These are phyloP conservation scores for Baorangia bicolor DNA, from an alignment of 768 basidiomycete species.

Conservation along the genomic window DNA sequence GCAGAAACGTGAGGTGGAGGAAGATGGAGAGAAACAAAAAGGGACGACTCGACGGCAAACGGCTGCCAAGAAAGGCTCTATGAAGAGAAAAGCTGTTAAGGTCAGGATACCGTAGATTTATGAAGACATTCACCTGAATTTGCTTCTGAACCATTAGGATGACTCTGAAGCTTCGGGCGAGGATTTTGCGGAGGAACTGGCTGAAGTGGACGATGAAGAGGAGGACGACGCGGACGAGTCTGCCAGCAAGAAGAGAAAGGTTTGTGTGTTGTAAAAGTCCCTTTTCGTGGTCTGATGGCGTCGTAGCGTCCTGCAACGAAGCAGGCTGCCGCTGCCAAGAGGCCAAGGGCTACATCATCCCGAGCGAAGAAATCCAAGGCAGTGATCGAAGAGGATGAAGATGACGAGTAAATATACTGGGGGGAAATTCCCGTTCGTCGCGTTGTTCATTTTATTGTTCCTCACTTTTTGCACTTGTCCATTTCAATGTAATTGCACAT, in stretches of 20 bases:
- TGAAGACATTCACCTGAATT: neutral
- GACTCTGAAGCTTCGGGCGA: slow-evolving; percentile 45
- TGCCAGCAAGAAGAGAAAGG: slow-evolving; percentile 69
- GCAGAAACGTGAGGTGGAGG: slow-evolving; percentile 34
- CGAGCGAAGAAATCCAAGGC: slow-evolving; percentile 45
- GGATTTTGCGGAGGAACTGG: slow-evolving; percentile 46
- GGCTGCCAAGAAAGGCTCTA: slow-evolving; percentile 44
- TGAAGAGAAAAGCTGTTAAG: slow-evolving; percentile 45
- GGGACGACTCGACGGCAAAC: slow-evolving; percentile 46
- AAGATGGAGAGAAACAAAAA: slow-evolving; percentile 46
- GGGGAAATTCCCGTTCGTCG: neutral
- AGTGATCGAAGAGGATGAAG: slow-evolving; percentile 44
- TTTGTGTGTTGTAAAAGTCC: slow-evolving; percentile 22
- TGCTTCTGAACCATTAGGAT: slow-evolving; percentile 9
- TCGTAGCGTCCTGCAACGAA: slow-evolving; percentile 45
- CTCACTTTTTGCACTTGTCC: neutral
- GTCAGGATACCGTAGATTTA: slow-evolving; percentile 18
- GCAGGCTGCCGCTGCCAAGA: slow-evolving; percentile 45
- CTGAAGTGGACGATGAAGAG: slow-evolving; percentile 47
- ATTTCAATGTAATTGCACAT: slow-evolving; percentile 11
- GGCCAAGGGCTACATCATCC: slow-evolving; percentile 26
- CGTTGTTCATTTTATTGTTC: slow-evolving; percentile 10
- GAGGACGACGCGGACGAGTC: slow-evolving; percentile 40
- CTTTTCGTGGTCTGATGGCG: slow-evolving; percentile 2
- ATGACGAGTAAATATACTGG: slow-evolving; percentile 24